These are phyloP conservation scores for Tricholoma sp. DNA, from an alignment of 768 basidiomycete genomes.

Conservation along the genomic window DNA sequence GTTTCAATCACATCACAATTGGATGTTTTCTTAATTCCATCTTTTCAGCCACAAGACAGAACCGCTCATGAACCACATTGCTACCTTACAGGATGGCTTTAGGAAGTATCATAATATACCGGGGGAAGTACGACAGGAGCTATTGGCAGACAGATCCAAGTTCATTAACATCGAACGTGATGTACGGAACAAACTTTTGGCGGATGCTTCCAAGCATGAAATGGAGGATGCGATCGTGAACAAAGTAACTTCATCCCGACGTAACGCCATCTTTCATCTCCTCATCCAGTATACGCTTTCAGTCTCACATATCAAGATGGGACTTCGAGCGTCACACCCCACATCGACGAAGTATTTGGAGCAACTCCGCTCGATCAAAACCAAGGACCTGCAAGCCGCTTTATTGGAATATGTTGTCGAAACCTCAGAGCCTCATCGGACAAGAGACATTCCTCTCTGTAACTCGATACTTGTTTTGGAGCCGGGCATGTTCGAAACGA, in stretches of 20 bases:
- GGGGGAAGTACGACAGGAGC: background rate
- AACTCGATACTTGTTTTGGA: background rate
- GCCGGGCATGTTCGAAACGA: background rate
- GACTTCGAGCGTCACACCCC: background rate
- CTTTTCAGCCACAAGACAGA: background rate
- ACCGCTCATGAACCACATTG: background rate
- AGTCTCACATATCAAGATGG: no score
- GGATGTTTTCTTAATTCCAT: background rate
- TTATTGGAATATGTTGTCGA: background rate
- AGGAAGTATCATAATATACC: background rate
- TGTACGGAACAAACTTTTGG: background rate
- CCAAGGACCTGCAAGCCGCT: background rate
- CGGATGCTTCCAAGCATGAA: no score
- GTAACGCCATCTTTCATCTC: no score
- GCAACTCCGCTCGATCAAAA: background rate
- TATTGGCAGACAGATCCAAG: background rate
- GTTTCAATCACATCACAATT: background rate
- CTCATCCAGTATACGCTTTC: no score
- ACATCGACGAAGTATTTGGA: background rate
- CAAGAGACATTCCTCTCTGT: background rate
- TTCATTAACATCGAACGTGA: background rate
- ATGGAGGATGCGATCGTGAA: no score
- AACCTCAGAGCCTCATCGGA: background rate
- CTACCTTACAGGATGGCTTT: background rate
- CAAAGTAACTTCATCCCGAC: no score